Base-by-base conservation (phyloP, 2,329 filamentous ascomycete species). In the Fusarium bulbicola region DNA sequence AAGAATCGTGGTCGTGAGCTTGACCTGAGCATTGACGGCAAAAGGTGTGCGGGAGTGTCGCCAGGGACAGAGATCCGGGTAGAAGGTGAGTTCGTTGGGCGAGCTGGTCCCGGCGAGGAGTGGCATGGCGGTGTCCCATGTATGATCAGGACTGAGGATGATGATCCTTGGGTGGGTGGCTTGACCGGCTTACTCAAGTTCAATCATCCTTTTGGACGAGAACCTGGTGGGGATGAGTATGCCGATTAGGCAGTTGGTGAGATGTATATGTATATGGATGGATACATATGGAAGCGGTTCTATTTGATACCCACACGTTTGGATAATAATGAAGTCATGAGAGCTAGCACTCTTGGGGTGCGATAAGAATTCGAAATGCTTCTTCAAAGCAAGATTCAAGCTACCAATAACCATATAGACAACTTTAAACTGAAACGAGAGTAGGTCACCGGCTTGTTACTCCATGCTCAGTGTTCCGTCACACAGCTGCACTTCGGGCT, bases 151-250 rank as follows among this genome's bases (percentile, higher is more conserved):
- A 83, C 84, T 5, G 89, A 91, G 71, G 89, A 92, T 50, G 94
- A 98, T 77, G 95, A 98, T 81, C 94, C 95, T 24, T 99, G 96
- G 96, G 95, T 99, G 6, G 95, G 95, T 2, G 95, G 96, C 0
- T 83, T 99, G 79, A 99, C 97, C 79, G 94, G 94, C 15, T 81
- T 98, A 78, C 84, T 99, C 76, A 99, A 99, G 84, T 99, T 98
- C 81, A 99, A 99, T 81, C 94, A 97, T 83, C 95, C 95, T 0
- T 98, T 98, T 86, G 96, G 96, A 34, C 75, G 81, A 66, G 81
- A 82, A 36, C 77, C 80, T 26, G 70, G 75, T 4, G 79, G 75
- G 8, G 79, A 81, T 52, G 79, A 81, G 32, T 76, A 69, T 49
- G 45, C 61, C 7, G 78, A 79, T 50, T 81, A 77, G 74, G 42